Evolutionary conservation across 164 flowering plant species (phyloP).

Genomic region (Stephania cephalantha): DNA sequence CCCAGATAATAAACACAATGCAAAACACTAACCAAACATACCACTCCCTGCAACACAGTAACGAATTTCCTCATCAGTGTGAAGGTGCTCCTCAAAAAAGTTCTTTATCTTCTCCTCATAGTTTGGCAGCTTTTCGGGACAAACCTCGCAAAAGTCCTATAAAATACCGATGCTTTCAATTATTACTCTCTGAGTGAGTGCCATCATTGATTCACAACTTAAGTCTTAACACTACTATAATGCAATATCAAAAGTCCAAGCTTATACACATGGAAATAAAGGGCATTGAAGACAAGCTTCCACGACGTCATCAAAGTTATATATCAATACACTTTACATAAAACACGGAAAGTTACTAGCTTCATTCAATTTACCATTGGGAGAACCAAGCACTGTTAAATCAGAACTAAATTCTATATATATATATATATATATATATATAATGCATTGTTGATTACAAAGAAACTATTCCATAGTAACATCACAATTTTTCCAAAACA

Average conservation of each 20-base stretch:
- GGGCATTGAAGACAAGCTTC: background rate
- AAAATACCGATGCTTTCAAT: background rate
- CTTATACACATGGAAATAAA: background rate
- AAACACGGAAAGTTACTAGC: no score
- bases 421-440: no score
- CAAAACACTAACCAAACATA: conserved; percentile 23
- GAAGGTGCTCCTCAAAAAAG: conserved; percentile 95
- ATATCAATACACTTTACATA: no score
- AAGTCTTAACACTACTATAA: background rate
- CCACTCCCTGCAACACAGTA: conserved; percentile 96
- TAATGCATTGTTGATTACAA: no score
- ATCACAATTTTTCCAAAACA: no score
- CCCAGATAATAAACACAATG: background rate
- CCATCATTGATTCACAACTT: background rate
- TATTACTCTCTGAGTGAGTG: background rate
- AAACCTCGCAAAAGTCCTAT: conserved; percentile 84
- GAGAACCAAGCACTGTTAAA: no score
- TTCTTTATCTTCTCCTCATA: conserved; percentile 90
- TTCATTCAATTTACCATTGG: no score
- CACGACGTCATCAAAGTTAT: no score
- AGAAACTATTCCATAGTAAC: no score
- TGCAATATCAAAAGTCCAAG: background rate
- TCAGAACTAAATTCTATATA: no score
- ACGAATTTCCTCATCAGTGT: conserved; percentile 98
- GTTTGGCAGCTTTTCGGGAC: conserved; percentile 92